Evolutionary conservation across 1,284 basidiomycete species (phyloP).

Genomic region (Moesziomyces parantarcticus): DNA sequence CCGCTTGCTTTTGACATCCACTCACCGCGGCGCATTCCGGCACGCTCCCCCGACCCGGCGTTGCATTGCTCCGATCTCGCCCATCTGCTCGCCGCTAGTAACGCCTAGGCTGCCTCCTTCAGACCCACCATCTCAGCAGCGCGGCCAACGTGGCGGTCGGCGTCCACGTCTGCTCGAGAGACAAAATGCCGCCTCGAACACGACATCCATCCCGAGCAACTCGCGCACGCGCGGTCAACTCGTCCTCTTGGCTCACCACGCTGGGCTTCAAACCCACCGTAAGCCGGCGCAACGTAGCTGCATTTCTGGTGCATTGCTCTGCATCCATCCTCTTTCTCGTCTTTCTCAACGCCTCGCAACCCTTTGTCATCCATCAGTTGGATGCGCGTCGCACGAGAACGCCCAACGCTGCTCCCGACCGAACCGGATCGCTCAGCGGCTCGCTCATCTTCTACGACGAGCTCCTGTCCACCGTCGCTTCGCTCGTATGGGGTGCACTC

Average conservation of each 20-base stretch:
- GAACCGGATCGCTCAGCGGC: conserved; percentile 54
- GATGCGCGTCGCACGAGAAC: conserved; percentile 6
- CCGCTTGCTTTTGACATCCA: no score
- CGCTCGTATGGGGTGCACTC: conserved; percentile 51
- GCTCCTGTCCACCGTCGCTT: conserved; percentile 45
- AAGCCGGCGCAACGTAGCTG: conserved; percentile 33
- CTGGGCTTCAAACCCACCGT: conserved; percentile 42
- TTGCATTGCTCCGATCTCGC: no score
- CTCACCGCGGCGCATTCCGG: no score
- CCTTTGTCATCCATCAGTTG: conserved; percentile 57
- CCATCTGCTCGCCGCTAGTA: no score
- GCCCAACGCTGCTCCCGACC: conserved; percentile 3
- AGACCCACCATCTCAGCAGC: no score
- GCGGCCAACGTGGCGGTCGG: no score
- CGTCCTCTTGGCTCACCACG: conserved; percentile 14
- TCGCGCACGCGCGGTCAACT: no score
- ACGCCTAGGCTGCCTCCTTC: no score
- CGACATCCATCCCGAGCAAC: background rate
- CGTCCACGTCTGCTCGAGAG: no score
- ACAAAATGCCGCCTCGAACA: background rate
- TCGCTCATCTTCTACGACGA: conserved; percentile 58
- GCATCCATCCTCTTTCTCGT: conserved; percentile 56
- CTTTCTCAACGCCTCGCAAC: conserved; percentile 54
- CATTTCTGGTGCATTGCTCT: conserved; percentile 50
- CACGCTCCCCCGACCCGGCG: no score